phyloP scores from a whole-genome alignment of 1,139 yeast genomes.

The Nakaseomyces uthaithaninus region DNA sequence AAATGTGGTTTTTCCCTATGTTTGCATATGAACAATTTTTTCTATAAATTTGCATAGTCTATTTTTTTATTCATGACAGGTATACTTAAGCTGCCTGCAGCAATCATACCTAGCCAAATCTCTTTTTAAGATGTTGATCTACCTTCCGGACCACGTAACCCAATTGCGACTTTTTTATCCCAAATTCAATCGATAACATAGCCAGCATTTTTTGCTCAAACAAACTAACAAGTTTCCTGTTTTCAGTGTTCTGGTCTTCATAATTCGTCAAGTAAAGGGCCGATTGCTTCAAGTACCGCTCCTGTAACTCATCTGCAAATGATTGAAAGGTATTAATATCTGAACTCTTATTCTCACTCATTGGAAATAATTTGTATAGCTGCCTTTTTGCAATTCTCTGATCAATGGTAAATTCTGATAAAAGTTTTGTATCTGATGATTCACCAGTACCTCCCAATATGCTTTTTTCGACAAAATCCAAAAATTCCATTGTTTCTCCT shows the following conservation, averaged over 20 bases:
- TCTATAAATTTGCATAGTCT: too few relatives aligned
- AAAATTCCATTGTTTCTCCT: slow-evolving; percentile 18
- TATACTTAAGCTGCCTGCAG: neutral
- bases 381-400: slow-evolving; percentile 27
- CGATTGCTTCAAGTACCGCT: slow-evolving; percentile 14
- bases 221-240: slow-evolving; percentile 10
- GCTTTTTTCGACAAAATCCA: slow-evolving; percentile 27
- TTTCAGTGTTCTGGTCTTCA: slow-evolving; percentile 6
- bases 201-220: slow-evolving; percentile 16
- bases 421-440: slow-evolving; percentile 3
- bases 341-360: slow-evolving; percentile 8
- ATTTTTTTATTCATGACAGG: neutral
- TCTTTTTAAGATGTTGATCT: slow-evolving; percentile 10
- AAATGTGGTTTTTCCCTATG: too few relatives aligned
- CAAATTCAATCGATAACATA: slow-evolving; percentile 16
- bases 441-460: neutral
- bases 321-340: slow-evolving; percentile 7
- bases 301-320: slow-evolving; percentile 22
- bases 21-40: neutral
- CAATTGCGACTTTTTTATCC: slow-evolving; percentile 15
- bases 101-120: neutral
- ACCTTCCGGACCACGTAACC: slow-evolving; percentile 11
- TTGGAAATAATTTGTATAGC: slow-evolving; percentile 25
- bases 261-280: neutral
- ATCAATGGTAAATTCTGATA: slow-evolving; percentile 19